Evolutionary conservation across 495 filamentous ascomycete genomes (phyloP), one percentile per base, ranked within the genome.

Genomic region (Daldinia vernicosa): DNA sequence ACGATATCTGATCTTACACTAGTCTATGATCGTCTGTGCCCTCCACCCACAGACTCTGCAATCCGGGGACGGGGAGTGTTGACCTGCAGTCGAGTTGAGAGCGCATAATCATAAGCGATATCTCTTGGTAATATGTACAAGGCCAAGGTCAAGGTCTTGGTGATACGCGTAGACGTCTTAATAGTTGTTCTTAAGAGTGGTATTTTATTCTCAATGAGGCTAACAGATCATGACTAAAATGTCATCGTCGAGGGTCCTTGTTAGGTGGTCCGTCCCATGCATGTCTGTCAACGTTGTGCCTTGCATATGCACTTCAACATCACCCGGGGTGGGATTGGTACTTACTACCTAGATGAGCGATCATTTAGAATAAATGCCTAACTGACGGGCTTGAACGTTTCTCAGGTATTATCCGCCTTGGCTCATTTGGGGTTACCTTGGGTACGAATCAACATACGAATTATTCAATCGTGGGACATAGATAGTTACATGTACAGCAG

Each of bases 271-370:
- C 70, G 65, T 66, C 24, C 61, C 70, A 69, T 73, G 70, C 66
- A 69, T 69, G 70, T 32, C 62, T 45, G 26, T 60, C 60, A 60
- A 63, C 33, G 27, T 28, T 60, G 70, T 69, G 70, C 70, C 70
- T 73, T 73, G 70, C 70, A 73, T 73, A 73, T 73, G 70, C 65
- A 63, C 62, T 53, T 56, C 26, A 28, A 63, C 54, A 60, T 57
- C 57, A 64, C 55, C 60, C 39, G 55, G 64, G 60, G 64, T 55
- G 67, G 57, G 66, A 69, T 60, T 61, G 61, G 61, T 62, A 58
- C 61, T 66, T 69, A 35, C 57, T 62, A 58, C 61, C 63, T 69
- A 35, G 60, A 63, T 59, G 39, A 37, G 35, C 47, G 69, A 39
- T 60, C 43, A 57, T 17, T 65, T 52, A 30, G 39, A 1, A 61